Percentiles rank a stretch among this genome's conserved stretches.
Evolutionary conservation across 2,329 filamentous ascomycete species (phyloP).

Genomic region (Pseudogymnoascus sp.): DNA sequence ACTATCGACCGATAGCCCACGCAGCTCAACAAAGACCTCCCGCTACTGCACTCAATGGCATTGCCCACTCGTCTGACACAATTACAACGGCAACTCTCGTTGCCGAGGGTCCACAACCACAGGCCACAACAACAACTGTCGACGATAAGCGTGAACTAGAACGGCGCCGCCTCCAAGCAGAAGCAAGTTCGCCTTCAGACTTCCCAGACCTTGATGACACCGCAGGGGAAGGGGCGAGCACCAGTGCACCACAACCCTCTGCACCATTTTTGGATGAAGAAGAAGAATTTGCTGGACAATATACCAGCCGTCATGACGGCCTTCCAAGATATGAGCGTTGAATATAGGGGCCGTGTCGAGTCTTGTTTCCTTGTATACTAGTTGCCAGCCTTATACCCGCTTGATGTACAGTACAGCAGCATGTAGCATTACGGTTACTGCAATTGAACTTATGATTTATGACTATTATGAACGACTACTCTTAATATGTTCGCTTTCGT

Average conservation of each 20-base stretch:
- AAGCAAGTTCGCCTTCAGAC: slow-evolving; percentile 46
- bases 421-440: background rate
- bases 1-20: slow-evolving; percentile 22
- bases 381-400: slow-evolving; percentile 6
- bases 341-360: slow-evolving; percentile 12
- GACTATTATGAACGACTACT: background rate
- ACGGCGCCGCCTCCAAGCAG: slow-evolving; percentile 43
- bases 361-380: slow-evolving; percentile 9
- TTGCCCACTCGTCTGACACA: background rate
- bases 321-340: slow-evolving; percentile 29
- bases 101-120: background rate
- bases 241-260: slow-evolving; percentile 39
- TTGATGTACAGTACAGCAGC: background rate
- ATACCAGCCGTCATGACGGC: slow-evolving; percentile 28
- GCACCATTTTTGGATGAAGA: slow-evolving; percentile 54
- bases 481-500: background rate
- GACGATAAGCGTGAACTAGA: slow-evolving; percentile 71
- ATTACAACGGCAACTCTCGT: background rate
- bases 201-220: slow-evolving; percentile 36
- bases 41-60: background rate
- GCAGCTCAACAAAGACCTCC: slow-evolving; percentile 18
- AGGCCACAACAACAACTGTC: background rate
- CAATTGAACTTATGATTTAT: slow-evolving; percentile 3
- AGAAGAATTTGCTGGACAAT: slow-evolving; percentile 42
- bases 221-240: slow-evolving; percentile 26